Evolutionary conservation across 345 rosid species (phyloP).

Genomic region (Melaleuca quinquenervia): DNA sequence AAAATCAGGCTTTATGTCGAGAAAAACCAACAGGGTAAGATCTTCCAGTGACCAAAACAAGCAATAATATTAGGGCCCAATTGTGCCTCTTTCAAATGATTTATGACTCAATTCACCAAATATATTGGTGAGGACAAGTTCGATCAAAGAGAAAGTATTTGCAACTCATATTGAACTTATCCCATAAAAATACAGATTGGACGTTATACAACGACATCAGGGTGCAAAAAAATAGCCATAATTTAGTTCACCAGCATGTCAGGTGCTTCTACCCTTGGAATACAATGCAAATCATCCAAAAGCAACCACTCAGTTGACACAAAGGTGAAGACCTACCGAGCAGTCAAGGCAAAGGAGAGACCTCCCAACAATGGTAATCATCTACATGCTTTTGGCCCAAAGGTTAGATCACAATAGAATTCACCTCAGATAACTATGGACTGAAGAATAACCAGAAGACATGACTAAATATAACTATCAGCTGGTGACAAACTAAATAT

Average conservation of each 20-base stretch:
- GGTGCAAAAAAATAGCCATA: not conserved
- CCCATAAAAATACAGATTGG: not conserved
- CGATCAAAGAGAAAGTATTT: not conserved
- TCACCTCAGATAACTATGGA: not conserved
- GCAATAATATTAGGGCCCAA: not conserved
- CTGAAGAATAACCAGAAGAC: not conserved
- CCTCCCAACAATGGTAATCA: not conserved
- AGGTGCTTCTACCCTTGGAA: not conserved
- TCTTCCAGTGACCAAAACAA: not conserved
- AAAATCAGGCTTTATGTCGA: not conserved
- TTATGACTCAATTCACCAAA: not conserved
- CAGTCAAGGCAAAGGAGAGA: not conserved
- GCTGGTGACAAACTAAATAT: not conserved
- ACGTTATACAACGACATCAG: not conserved
- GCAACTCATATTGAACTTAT: not conserved
- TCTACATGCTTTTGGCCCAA: not conserved
- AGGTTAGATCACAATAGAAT: not conserved
- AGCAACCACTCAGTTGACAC: not conserved
- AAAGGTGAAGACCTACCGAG: not conserved
- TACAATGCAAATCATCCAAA: not conserved
- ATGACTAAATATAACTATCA: not conserved
- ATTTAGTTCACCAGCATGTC: not conserved
- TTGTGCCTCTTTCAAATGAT: not conserved
- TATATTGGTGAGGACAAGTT: not conserved
- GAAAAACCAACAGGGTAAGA: not conserved